These are phyloP conservation scores for Pulicaria dysenterica DNA, from an alignment of 129 eudicot genomes.

Conservation along the genomic window DNA sequence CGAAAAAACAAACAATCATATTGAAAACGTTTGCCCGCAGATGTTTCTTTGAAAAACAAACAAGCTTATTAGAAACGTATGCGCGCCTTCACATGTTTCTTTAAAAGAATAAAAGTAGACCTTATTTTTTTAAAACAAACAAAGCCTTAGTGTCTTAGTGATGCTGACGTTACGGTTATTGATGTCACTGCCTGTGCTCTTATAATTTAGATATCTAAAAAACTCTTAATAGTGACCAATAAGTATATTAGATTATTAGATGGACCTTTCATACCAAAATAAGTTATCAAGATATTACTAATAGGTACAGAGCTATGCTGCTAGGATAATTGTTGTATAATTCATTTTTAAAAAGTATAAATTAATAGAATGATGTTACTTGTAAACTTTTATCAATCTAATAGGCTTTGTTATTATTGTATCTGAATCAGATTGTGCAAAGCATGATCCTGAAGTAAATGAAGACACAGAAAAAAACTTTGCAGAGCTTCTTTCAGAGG, in stretches of 20 bases:
- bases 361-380: not conserved
- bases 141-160: too few species aligned
- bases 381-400: not conserved
- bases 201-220: not conserved
- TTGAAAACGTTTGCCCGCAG: too few species aligned
- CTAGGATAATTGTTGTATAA: not conserved
- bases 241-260: not conserved
- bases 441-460: slow-evolving; percentile 79
- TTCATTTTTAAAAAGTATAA: not conserved
- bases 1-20: too few species aligned
- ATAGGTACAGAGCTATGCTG: not conserved
- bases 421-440: slow-evolving; percentile 65
- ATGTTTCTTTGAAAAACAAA: too few species aligned
- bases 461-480: slow-evolving; percentile 87
- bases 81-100: too few species aligned
- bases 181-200: not conserved
- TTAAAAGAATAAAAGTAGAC: too few species aligned
- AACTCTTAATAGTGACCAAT: not conserved
- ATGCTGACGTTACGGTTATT: too few species aligned
- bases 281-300: too few species aligned
- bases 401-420: not conserved
- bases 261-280: not conserved
- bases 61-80: too few species aligned
- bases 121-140: too few species aligned
- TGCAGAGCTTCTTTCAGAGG: slow-evolving; percentile 78